Conservation (phyloP, 306 rosid species). For the Trichosanthes truncata region DNA sequence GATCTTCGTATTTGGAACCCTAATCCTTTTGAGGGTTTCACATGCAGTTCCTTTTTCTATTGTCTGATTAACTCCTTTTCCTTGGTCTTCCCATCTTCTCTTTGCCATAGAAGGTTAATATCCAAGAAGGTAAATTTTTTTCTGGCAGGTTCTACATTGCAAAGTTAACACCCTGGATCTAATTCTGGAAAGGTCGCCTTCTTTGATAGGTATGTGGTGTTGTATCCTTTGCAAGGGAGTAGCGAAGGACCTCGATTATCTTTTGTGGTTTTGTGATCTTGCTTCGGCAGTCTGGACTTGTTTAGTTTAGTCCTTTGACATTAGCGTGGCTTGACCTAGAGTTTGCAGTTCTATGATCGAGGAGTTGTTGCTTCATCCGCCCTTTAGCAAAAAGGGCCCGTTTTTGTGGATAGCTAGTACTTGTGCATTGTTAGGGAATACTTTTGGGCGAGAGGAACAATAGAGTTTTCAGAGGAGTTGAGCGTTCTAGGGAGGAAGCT, state of each 20-base stretch:
- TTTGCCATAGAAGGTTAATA: neutral
- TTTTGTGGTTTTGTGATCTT: neutral
- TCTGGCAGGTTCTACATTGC: neutral
- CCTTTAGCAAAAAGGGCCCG: neutral
- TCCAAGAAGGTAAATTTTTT: too few relatives aligned
- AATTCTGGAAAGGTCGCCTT: too few relatives aligned
- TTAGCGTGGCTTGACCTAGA: neutral
- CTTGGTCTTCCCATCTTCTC: neutral
- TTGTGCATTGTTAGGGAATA: neutral
- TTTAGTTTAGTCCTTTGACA: neutral
- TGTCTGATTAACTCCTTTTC: neutral
- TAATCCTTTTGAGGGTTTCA: neutral
- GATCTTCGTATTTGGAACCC: neutral
- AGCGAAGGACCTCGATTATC: neutral
- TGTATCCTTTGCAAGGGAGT: neutral
- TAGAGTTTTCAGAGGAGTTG: neutral
- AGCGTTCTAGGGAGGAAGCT: neutral
- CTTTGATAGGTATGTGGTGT: too few relatives aligned
- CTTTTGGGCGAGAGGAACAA: neutral
- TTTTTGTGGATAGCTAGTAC: neutral
- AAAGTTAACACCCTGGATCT: neutral
- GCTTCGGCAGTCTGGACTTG: neutral
- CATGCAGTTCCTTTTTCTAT: neutral
- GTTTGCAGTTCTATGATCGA: neutral
- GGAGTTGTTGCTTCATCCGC: neutral